A percentile compares a stretch with the other conserved stretches of the same genome.
phyloP scores from a whole-genome alignment of 164 flowering plant genomes.

The Houttuynia cordata region DNA sequence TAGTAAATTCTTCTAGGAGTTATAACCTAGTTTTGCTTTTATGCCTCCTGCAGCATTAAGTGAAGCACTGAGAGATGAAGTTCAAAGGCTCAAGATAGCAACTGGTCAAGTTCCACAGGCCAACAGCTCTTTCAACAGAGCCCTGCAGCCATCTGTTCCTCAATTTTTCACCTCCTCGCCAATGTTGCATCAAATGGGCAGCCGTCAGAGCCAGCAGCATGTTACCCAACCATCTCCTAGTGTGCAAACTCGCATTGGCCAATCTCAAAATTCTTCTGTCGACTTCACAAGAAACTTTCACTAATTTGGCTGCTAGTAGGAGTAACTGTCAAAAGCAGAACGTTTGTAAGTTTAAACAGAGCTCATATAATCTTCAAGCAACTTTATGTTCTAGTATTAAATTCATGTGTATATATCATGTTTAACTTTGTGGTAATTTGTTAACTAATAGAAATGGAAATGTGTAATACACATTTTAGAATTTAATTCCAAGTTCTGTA shows the following conservation, averaged over 20 bases:
- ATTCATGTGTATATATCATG: too few relatives aligned
- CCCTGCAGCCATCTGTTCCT: constrained; percentile 17
- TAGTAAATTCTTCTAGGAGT: neutral
- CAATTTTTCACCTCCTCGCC: constrained; percentile 35
- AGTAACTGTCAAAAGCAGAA: too few relatives aligned
- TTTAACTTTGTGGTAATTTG: too few relatives aligned
- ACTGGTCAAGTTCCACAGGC: constrained; percentile 40
- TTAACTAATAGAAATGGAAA: too few relatives aligned
- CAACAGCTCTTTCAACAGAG: constrained; percentile 38
- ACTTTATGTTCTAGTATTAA: too few relatives aligned
- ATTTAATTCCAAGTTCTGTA: too few relatives aligned
- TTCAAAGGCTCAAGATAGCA: constrained; percentile 67
- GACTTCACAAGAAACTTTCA: constrained; percentile 36
- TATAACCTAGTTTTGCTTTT: neutral
- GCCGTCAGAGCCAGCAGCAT: constrained; percentile 35
- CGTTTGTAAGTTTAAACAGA: too few relatives aligned
- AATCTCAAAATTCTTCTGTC: constrained; percentile 34
- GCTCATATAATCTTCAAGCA: too few relatives aligned
- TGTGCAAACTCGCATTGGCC: constrained; percentile 25
- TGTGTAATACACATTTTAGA: too few relatives aligned
- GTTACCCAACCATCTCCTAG: constrained; percentile 29
- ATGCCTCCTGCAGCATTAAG: constrained; percentile 45
- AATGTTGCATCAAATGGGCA: constrained; percentile 24
- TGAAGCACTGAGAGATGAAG: constrained; percentile 68
- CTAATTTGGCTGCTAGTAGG: neutral